Evolutionary conservation across 179 eudicot species (phyloP).

Genomic region (Gypsophila paniculata): DNA sequence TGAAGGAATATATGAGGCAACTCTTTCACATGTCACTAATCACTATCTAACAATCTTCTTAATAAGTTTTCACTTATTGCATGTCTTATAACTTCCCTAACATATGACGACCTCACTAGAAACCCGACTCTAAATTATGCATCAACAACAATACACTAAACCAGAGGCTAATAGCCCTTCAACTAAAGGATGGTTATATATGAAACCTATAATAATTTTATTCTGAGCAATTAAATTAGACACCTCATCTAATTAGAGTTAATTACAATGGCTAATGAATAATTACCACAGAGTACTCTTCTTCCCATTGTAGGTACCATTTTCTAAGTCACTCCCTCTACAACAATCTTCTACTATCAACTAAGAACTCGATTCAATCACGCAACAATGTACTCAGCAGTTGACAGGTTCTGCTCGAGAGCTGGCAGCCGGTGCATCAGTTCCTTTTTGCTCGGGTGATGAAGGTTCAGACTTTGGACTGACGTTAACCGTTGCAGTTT

Average conservation of each 20-base stretch:
- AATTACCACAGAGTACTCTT: conserved; percentile 12
- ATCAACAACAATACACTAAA: conserved; percentile 11
- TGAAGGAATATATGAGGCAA: no score
- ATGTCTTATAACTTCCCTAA: no score
- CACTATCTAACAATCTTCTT: no score
- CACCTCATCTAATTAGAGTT: conserved; percentile 35
- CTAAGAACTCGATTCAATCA: conserved; percentile 19
- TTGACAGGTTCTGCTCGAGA: conserved; percentile 27
- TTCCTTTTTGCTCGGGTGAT: neutral
- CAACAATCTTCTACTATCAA: conserved; percentile 28
- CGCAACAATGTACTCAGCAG: conserved; percentile 24
- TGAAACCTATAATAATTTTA: conserved; percentile 19
- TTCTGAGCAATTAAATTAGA: conserved; percentile 28
- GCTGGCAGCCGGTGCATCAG: neutral
- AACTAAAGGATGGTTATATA: conserved; percentile 2
- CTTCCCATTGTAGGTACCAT: conserved; percentile 11
- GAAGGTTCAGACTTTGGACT: neutral
- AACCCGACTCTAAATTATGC: no score
- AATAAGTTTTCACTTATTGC: no score
- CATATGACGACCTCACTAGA: no score
- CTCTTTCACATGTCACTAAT: no score
- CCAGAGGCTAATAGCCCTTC: conserved; percentile 13
- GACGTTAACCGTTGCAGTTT: neutral
- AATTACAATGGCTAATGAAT: conserved; percentile 24
- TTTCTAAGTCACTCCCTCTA: conserved; percentile 27